Base-by-base conservation (phyloP, 148 eudicot species). In the Vaccinium corymbosum region DNA sequence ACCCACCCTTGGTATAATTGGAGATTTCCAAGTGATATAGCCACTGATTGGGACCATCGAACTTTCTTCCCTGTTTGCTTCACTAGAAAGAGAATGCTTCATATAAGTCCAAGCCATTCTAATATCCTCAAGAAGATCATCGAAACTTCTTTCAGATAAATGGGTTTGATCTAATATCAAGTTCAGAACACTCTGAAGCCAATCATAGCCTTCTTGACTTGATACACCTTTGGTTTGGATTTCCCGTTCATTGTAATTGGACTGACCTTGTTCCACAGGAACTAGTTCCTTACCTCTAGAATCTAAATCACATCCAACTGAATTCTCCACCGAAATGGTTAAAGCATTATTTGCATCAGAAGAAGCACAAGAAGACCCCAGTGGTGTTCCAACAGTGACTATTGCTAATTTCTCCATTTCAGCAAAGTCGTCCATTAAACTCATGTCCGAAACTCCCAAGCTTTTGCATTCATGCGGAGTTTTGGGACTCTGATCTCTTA, bases 81-180 rank as follows among this genome's bases (percentile, higher is more conserved):
- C 38, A 62, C 29, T 32, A 68, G 66, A 70, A 56, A 51, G n/a
- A 35, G 83, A 71, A 72, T 48, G 27, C 46, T 35, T 79, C 82
- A 61, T 12, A 70, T 80, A 74, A 59, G 83, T 82, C 78, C 91
- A 81, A 49, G 90, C 89, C 48, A 86, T 84, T 81, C 62, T 84
- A 48, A 95, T 91, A 27, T 95, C 98, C 56, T 90, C 91, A 74
- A 94, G 85, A 78, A 95, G 90, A 79, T 95, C 94, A 72, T 86
- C 88, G 4, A 88, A 22, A 85, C 88, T 88, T 92, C 90, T 88
- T 64, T 89, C 87, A 8, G 98, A 90, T 80, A 85, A 84, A 38
- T 78, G 87, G 76, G 87, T 90, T 71, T 95, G 93, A 82, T 93
- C 91, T 87, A 93, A 76, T 80, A 95, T 92, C 85, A 90, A 80